Percentiles rank a stretch among this genome's conserved stretches.
Conservation (phyloP, 208 protist species). For the Trypanosoma vivax region DNA sequence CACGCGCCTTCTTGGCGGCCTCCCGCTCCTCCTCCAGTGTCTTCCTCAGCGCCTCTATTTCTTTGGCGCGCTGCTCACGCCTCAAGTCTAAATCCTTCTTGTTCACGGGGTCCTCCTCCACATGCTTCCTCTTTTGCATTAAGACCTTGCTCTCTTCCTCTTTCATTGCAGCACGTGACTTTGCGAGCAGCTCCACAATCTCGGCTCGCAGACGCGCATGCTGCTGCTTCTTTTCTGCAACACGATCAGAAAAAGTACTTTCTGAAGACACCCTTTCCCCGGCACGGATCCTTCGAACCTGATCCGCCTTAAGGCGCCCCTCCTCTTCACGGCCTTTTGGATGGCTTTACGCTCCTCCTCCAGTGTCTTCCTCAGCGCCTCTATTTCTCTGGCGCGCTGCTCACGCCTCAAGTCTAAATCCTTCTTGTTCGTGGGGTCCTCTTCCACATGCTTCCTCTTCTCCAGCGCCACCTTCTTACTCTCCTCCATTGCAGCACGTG, state of each 20-base stretch:
- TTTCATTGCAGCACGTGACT: not conserved
- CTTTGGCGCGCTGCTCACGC: slow-evolving; percentile 32
- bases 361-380: slow-evolving; percentile 30
- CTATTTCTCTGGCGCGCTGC: slow-evolving; percentile 26
- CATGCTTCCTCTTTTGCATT: not conserved
- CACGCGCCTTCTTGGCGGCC: slow-evolving; percentile 34
- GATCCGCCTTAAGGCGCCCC: not conserved
- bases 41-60: slow-evolving; percentile 34
- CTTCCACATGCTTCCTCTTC: slow-evolving; percentile 1
- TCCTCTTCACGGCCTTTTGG: slow-evolving; percentile 46
- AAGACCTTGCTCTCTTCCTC: not conserved
- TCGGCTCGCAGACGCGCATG: not conserved
- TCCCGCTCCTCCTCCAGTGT: slow-evolving; percentile 43
- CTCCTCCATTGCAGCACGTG: not conserved
- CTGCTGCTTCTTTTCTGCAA: slow-evolving; percentile 11
- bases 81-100: slow-evolving; percentile 15
- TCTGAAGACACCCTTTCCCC: not conserved
- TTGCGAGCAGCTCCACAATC: slow-evolving; percentile 10
- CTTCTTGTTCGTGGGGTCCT: slow-evolving; percentile 9
- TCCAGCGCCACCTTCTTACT: not conserved
- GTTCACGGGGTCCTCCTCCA: slow-evolving; percentile 10
- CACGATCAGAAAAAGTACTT: not conserved
- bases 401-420: slow-evolving; percentile 19
- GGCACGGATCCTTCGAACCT: not conserved
- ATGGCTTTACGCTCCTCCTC: slow-evolving; percentile 40